Evolutionary conservation across 2,329 filamentous ascomycete species (phyloP), one percentile per base, ranked within the genome.

Genomic region (Exserohilum rostratum): DNA sequence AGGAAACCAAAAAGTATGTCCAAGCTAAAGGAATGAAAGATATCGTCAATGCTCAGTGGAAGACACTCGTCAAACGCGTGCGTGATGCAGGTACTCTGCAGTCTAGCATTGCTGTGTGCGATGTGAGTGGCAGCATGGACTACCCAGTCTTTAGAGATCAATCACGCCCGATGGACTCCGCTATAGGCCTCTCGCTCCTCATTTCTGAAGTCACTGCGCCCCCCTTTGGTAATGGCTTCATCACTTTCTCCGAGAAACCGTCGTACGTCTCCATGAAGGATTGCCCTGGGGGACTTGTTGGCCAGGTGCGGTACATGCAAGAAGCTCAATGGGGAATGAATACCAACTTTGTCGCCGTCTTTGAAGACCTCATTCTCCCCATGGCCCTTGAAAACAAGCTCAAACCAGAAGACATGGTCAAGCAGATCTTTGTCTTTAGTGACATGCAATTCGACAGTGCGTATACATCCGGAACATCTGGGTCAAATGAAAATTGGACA

Each of bases 381-480:
- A 78, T 84, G 75, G 84, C 84, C 0, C 47, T 80, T 6, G 39
- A 75, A 42, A 76, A 84, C 58, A 77, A 82, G 10, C 62, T 87
- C 30, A 77, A 74, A 58, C 79, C 76, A 34, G 81, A 85, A 49
- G 79, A 87, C 34, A 87, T 87, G 83, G 79, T 86, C 13, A 85
- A 85, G 72, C 80, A 82, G 3, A 66, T 87, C 13, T 86, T 87
- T 62, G 80, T 87, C 30, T 86, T 87, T 62, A 81, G 76, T 39
- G 84, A 86, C 65, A 86, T 87, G 84, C 83, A 86, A 39, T 87
- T 87, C 64, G 69, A 87, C 57, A 0, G 53, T 0, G 78, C 78
- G 1, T 49, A 57, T 12, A n/a, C 13, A 18, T 6, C n/a, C 5
- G 1, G 12, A 39, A 2, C 40, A 64, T 4, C 31, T 44, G n/a